phyloP scores from a whole-genome alignment of 768 basidiomycete species.

The Lactifluus rugatus region DNA sequence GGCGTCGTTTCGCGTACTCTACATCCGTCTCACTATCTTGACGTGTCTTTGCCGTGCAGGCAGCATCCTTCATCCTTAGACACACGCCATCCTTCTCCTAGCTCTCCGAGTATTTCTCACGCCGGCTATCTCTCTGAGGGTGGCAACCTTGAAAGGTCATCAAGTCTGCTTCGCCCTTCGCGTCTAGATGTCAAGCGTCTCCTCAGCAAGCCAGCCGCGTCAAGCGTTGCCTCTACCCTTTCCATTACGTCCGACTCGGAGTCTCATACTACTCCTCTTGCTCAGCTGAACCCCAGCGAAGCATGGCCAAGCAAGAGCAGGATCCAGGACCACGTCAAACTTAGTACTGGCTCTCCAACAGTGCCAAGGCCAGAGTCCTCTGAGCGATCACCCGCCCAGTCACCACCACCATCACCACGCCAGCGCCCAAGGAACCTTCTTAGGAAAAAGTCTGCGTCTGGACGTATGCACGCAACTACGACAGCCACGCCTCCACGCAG shows the following conservation, averaged over 20 bases:
- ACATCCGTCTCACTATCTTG: not conserved
- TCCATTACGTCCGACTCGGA: slow-evolving; percentile 20
- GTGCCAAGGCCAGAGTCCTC: not conserved
- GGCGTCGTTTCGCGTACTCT: not conserved
- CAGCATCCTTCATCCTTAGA: not conserved
- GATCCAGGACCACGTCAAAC: not conserved
- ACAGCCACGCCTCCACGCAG: not conserved
- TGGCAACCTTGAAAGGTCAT: slow-evolving; percentile 3
- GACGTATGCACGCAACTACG: not conserved
- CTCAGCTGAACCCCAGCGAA: not conserved
- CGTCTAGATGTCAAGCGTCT: slow-evolving; percentile 19
- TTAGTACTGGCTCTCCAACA: not conserved
- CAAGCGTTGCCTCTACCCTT: slow-evolving; percentile 13
- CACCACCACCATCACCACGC: not conserved
- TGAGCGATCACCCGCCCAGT: not conserved
- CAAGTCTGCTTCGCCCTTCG: slow-evolving; percentile 12
- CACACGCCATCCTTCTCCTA: slow-evolving; percentile 8
- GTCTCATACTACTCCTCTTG: not conserved
- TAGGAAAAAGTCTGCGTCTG: slow-evolving; percentile 2
- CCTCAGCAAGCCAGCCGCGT: slow-evolving; percentile 19
- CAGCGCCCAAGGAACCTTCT: slow-evolving; percentile 7
- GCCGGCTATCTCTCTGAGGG: slow-evolving; percentile 17
- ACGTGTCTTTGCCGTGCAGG: not conserved
- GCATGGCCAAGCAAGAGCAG: slow-evolving; percentile 9
- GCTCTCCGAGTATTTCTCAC: slow-evolving; percentile 6